Evolutionary conservation across 306 rosid genomes (phyloP).

Genomic region (Styphnolobium japonicum): DNA sequence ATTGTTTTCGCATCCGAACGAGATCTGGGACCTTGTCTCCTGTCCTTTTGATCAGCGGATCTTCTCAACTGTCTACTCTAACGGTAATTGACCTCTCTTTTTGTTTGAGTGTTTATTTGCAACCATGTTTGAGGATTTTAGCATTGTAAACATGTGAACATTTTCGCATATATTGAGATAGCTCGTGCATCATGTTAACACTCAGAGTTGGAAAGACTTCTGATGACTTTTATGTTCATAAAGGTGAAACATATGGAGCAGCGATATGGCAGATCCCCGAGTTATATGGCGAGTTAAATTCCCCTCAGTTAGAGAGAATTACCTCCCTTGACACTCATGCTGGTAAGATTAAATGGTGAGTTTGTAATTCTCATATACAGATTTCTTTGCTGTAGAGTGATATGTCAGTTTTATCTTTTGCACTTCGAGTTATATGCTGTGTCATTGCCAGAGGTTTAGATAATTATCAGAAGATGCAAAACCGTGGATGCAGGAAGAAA

Average conservation of each 20-base stretch:
- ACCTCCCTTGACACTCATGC: conserved; percentile 68
- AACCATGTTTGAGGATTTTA: neutral
- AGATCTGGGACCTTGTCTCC: conserved; percentile 97
- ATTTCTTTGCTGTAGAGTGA: neutral
- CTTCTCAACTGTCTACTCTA: conserved; percentile 90
- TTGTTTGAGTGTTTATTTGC: neutral
- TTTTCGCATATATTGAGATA: neutral
- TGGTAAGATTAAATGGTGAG: conserved; percentile 88
- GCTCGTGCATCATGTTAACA: neutral
- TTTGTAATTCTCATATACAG: conserved; percentile 19
- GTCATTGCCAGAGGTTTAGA: conserved; percentile 2
- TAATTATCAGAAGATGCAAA: neutral
- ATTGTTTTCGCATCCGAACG: conserved; percentile 90
- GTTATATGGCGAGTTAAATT: conserved; percentile 87
- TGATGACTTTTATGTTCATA: conserved; percentile 29
- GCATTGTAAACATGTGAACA: neutral
- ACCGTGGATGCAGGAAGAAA: neutral
- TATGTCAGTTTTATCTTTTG: conserved; percentile 1
- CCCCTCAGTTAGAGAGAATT: conserved; percentile 83
- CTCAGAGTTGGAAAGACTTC: neutral
- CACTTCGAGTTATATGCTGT: neutral
- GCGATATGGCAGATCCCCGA: conserved; percentile 99
- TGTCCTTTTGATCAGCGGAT: conserved; percentile 96
- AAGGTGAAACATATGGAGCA: conserved; percentile 89
- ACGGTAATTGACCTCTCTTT: conserved; percentile 47